Evolutionary conservation across 2,329 filamentous ascomycete species (phyloP).

Genomic region (Whalleya microplaca): DNA sequence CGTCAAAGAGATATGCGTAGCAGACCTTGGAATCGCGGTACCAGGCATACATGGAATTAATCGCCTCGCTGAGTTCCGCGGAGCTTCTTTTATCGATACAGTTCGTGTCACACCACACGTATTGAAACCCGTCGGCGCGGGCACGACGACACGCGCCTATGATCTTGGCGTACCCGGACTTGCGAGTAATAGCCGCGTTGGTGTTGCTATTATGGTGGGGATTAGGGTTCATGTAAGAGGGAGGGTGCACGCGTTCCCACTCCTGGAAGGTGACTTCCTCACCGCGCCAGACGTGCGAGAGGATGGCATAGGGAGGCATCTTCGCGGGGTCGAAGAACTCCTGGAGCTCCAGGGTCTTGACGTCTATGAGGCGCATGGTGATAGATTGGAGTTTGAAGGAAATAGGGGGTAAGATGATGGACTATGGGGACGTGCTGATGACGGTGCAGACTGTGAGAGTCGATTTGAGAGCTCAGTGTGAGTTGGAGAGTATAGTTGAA

Average conservation of each 20-base stretch:
- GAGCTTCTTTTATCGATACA: constrained; percentile 43
- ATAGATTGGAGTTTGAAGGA: neutral
- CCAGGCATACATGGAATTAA: constrained; percentile 43
- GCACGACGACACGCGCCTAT: constrained; percentile 36
- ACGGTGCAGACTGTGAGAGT: neutral
- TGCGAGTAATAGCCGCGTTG: constrained; percentile 25
- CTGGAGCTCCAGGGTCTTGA: constrained; percentile 38
- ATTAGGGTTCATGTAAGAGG: neutral
- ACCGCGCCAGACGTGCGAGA: constrained; percentile 44
- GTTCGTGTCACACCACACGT: constrained; percentile 43
- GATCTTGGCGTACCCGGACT: constrained; percentile 41
- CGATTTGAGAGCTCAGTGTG: neutral
- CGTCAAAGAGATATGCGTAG: constrained; percentile 40
- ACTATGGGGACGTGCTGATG: neutral
- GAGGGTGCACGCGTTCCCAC: constrained; percentile 27
- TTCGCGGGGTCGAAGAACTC: constrained; percentile 33
- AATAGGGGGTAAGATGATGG: neutral
- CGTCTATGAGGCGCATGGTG: constrained; percentile 43
- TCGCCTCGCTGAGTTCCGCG: constrained; percentile 41
- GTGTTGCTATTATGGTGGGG: neutral
- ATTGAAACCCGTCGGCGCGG: constrained; percentile 26
- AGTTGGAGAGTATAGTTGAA: neutral
- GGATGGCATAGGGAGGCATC: constrained; percentile 42
- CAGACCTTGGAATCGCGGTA: constrained; percentile 37
- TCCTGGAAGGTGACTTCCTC: constrained; percentile 41